Base-by-base conservation (phyloP, 179 eudicot genomes). In the Silene vulgaris region DNA sequence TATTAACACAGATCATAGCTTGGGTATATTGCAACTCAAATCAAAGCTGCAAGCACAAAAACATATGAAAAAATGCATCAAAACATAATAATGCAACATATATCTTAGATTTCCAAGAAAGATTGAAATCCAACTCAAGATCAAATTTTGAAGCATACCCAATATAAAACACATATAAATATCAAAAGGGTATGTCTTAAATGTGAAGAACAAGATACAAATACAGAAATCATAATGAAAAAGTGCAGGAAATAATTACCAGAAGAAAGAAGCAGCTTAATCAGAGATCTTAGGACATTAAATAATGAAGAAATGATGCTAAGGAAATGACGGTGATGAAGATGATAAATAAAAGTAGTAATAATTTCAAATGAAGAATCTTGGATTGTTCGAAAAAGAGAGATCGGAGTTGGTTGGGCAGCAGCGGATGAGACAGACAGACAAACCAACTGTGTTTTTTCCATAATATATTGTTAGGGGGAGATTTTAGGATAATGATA, bases 191-290 rank as follows among this genome's bases (percentile, higher is more conserved):
- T 71, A 69, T 45, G 73, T 1, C 8, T 48, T 12, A 48, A 69
- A 69, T 43, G 32, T 70, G 61, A 48, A 70, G 37, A 70, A 70
- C 11, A 70, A 23, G 21, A 50, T 7, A 52, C 14, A 5, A 52
- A 37, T 71, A 52, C 35, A 8, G 8, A 57, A 80, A 75, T 63
- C 68, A 75, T 17, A 54, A 75, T 61, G 43, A 70, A 48, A 68
- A 4, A 74, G 21, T 50, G 63, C 11, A 62, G 69, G 62, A 69
- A 74, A 61, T 48, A 70, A 30, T 79, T 79, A 79, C 82, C 75
- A 61, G 54, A 17, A 59, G 65, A 57, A 7, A 40, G 11, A 40
- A 8, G 48, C 48, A 69, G 78, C 43, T 75, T 0, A 21, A 52
- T 30, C 21, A 26, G 4, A 0, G 78, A 79, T 79, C 72, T 62